Evolutionary conservation across 1,139 yeast genomes (phyloP).

Genomic region (Hyphopichia fennica): DNA sequence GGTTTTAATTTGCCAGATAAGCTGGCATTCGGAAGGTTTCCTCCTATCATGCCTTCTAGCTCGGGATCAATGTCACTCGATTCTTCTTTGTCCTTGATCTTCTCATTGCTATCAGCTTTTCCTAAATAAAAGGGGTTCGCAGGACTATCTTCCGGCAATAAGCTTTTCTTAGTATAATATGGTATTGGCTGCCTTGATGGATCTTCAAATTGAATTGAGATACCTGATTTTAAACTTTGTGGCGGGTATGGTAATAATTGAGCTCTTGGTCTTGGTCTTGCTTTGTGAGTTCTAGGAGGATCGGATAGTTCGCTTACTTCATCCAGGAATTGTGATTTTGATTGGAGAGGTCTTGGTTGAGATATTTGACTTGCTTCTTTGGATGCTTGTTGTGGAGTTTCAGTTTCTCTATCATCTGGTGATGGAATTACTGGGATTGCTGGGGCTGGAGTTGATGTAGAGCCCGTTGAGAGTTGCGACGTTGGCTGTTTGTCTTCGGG

Average conservation of each 20-base stretch:
- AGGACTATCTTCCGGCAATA: background rate
- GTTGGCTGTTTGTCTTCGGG: no score
- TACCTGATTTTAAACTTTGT: background rate
- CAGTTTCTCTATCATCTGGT: background rate
- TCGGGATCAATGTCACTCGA: background rate
- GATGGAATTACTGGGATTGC: background rate
- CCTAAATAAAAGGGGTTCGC: no score
- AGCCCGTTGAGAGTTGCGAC: no score
- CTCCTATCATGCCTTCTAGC: no score
- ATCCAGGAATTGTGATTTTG: background rate
- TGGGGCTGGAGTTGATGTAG: background rate
- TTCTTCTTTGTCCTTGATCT: background rate
- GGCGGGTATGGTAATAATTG: constrained; percentile 3
- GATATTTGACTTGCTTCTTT: no score
- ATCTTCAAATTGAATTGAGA: constrained; percentile 1
- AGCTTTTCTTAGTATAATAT: background rate
- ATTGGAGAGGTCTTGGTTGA: background rate
- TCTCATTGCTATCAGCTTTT: background rate
- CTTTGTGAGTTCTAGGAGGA: background rate
- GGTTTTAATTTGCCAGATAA: no score
- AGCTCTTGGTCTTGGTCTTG: background rate
- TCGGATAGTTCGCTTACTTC: background rate
- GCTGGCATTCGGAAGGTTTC: background rate
- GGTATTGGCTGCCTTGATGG: background rate
- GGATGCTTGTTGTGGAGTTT: background rate